Evolutionary conservation across 1,139 yeast species (phyloP).

Genomic region (Candida dubliniensis): DNA sequence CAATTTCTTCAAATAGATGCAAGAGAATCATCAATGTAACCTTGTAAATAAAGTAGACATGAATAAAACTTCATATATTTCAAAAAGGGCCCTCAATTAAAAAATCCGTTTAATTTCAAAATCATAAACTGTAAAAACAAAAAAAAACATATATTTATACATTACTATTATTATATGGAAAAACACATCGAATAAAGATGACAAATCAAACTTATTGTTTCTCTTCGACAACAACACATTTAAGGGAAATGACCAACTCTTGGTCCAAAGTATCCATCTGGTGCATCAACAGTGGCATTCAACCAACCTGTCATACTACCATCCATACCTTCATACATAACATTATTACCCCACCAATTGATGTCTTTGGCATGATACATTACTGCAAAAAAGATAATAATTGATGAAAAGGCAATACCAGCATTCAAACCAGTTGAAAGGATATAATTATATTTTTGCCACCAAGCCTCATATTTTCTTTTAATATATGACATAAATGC

Average conservation of each 20-base stretch:
- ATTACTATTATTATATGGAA: background rate
- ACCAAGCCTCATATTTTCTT: conserved; percentile 48
- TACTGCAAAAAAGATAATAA: conserved; percentile 56
- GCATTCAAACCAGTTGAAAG: conserved; percentile 50
- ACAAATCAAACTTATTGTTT: background rate
- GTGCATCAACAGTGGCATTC: conserved; percentile 24
- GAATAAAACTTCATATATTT: no score
- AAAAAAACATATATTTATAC: no score
- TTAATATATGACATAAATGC: conserved; percentile 50
- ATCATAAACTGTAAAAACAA: no score
- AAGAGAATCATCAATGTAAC: no score
- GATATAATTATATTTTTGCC: conserved; percentile 60
- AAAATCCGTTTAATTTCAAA: no score
- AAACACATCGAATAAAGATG: background rate
- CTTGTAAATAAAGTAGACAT: no score
- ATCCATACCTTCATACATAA: conserved; percentile 43
- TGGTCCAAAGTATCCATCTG: conserved; percentile 50
- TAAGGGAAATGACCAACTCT: conserved; percentile 38
- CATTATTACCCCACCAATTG: conserved; percentile 63
- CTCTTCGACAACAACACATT: background rate
- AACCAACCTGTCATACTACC: conserved; percentile 26
- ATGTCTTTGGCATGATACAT: conserved; percentile 40
- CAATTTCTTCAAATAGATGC: no score
- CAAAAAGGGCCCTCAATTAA: no score
- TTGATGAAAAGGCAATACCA: conserved; percentile 53